phyloP scores from a whole-genome alignment of 2,329 filamentous ascomycete species.

The Aciculosporium take region DNA sequence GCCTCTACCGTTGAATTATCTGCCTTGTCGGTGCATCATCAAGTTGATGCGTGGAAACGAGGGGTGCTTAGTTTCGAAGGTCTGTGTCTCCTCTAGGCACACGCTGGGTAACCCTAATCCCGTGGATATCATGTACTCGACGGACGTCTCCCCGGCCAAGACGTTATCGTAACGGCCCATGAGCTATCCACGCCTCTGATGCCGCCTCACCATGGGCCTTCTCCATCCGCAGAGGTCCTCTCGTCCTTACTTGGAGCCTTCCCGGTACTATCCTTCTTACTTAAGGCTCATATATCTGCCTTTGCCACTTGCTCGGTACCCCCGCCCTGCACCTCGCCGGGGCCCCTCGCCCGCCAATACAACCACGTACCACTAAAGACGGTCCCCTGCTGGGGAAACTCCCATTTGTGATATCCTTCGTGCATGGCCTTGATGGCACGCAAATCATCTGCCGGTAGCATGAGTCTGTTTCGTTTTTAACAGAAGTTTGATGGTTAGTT shows the following conservation, averaged over 20 bases:
- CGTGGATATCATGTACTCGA: too few species aligned
- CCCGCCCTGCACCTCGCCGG: neutral
- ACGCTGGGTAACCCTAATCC: too few species aligned
- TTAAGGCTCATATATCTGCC: neutral
- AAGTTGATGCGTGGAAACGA: too few species aligned
- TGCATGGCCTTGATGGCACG: conserved; percentile 8
- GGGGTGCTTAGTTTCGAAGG: too few species aligned
- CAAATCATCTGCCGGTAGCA: neutral
- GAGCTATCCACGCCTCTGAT: too few species aligned
- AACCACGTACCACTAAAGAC: conserved; percentile 11
- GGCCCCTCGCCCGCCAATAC: conserved; percentile 11
- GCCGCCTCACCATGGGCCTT: neutral
- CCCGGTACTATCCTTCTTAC: neutral
- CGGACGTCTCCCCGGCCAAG: too few species aligned
- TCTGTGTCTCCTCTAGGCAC: too few species aligned
- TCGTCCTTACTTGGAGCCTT: neutral
- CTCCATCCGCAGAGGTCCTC: too few species aligned
- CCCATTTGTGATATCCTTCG: conserved; percentile 5
- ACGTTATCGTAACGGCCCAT: too few species aligned
- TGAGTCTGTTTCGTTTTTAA: neutral
- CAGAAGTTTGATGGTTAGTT: neutral
- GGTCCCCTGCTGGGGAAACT: conserved; percentile 10
- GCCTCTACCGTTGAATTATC: too few species aligned
- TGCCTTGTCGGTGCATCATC: too few species aligned
- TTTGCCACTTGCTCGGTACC: neutral